phyloP scores from a whole-genome alignment of 768 basidiomycete genomes.

The Amanita fuliginea region DNA sequence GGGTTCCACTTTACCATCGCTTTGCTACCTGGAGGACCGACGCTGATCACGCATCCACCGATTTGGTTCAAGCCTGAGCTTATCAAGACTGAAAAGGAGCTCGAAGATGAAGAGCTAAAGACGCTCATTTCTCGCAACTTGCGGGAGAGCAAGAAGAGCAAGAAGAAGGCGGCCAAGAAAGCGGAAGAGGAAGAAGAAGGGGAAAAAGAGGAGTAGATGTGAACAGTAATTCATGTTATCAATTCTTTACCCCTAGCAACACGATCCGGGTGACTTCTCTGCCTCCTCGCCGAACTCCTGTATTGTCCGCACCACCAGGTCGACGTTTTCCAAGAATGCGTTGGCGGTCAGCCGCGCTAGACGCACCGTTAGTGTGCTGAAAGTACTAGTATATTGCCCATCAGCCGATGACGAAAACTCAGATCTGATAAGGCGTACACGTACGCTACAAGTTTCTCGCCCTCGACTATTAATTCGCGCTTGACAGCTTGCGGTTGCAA shows the following conservation, averaged over 20 bases:
- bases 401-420: slow-evolving; percentile 5
- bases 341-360: slow-evolving; percentile 79
- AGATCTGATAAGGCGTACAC: slow-evolving; percentile 17
- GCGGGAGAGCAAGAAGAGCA: slow-evolving; percentile 85
- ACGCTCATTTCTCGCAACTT: slow-evolving; percentile 65
- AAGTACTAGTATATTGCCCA: slow-evolving; percentile 38
- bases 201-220: slow-evolving; percentile 17
- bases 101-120: slow-evolving; percentile 84
- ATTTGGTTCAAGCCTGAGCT: slow-evolving; percentile 91
- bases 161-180: slow-evolving; percentile 73
- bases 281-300: slow-evolving; percentile 70
- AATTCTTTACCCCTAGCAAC: neutral
- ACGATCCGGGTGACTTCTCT: slow-evolving; percentile 14
- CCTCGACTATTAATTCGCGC: slow-evolving; percentile 57
- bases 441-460: slow-evolving; percentile 64
- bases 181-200: slow-evolving; percentile 26
- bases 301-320: slow-evolving; percentile 75
- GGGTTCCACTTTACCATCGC: slow-evolving; percentile 98
- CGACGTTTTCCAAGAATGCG: slow-evolving; percentile 82
- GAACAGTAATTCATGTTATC: neutral
- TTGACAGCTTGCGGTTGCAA: slow-evolving; percentile 74
- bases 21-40: slow-evolving; percentile 79
- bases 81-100: slow-evolving; percentile 79
- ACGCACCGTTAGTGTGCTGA: slow-evolving; percentile 71
- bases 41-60: slow-evolving; percentile 80